These are phyloP conservation scores for Nitzschia sp. DNA, from an alignment of 108 stramenopile genomes.

Conservation along the genomic window DNA sequence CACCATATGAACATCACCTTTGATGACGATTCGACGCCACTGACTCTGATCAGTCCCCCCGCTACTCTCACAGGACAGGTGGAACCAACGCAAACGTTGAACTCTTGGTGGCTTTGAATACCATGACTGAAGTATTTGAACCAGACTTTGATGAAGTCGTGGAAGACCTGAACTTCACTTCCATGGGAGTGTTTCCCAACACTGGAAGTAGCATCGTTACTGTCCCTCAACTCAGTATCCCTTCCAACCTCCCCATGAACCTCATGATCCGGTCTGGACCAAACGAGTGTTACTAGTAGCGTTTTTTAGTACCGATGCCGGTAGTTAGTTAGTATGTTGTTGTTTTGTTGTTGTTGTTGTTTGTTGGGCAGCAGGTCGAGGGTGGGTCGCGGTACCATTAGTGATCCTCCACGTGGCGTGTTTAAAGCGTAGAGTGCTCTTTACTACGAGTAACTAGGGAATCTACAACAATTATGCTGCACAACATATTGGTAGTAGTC, in stretches of 20 bases:
- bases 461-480: too few relatives aligned
- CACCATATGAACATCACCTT: not conserved
- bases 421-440: too few relatives aligned
- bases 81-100: not conserved
- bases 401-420: too few relatives aligned
- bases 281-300: not conserved
- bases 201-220: not conserved
- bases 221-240: constrained; percentile 3
- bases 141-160: constrained; percentile 2
- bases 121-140: not conserved
- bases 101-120: constrained; percentile 6
- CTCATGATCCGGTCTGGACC: constrained; percentile 8
- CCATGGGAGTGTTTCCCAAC: not conserved
- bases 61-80: not conserved
- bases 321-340: too few relatives aligned
- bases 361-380: too few relatives aligned
- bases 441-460: too few relatives aligned
- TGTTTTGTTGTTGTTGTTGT: too few relatives aligned
- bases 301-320: too few relatives aligned
- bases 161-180: constrained; percentile 5
- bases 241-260: constrained; percentile 1
- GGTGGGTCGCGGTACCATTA: too few relatives aligned
- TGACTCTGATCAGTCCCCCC: not conserved
- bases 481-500: too few relatives aligned
- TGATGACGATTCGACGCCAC: not conserved